A percentile compares a stretch with the other conserved stretches of the same genome.
Conservation (phyloP, 805 yeast species). For the Scheffersomyces stipitis region DNA sequence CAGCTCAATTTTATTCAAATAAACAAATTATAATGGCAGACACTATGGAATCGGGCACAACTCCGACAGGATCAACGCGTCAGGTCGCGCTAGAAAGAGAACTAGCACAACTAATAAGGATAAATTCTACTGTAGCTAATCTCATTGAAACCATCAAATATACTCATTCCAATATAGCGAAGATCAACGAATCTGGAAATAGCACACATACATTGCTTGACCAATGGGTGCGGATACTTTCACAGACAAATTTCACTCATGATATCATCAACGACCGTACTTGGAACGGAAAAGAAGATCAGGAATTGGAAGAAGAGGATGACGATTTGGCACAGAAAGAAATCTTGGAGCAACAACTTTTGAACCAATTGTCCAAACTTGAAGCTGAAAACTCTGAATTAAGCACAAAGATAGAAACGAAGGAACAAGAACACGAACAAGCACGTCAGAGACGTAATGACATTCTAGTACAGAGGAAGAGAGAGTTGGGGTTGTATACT, state of each 20-base stretch:
- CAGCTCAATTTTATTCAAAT: no score
- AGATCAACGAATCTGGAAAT: constrained; percentile 41
- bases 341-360: constrained; percentile 21
- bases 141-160: constrained; percentile 27
- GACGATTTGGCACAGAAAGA: constrained; percentile 17
- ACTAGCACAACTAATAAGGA: constrained; percentile 27
- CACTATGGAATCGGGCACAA: no score
- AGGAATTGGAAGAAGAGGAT: constrained; percentile 16
- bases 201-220: constrained; percentile 52
- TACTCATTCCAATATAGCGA: constrained; percentile 28
- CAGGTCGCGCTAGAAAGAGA: constrained; percentile 24
- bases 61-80: no score
- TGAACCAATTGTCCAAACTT: constrained; percentile 22
- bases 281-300: constrained; percentile 35
- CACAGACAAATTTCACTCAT: constrained; percentile 58
- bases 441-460: constrained; percentile 9
- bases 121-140: constrained; percentile 32
- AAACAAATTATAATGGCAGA: no score
- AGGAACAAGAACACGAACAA: constrained; percentile 12
- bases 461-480: constrained; percentile 14
- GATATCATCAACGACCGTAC: constrained; percentile 44
- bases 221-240: constrained; percentile 60
- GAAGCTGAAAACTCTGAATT: constrained; percentile 27
- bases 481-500: constrained; percentile 22
- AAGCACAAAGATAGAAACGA: constrained; percentile 16